Base-by-base conservation (phyloP, 2,329 filamentous ascomycete species). In the Achaetomium macrosporum region DNA sequence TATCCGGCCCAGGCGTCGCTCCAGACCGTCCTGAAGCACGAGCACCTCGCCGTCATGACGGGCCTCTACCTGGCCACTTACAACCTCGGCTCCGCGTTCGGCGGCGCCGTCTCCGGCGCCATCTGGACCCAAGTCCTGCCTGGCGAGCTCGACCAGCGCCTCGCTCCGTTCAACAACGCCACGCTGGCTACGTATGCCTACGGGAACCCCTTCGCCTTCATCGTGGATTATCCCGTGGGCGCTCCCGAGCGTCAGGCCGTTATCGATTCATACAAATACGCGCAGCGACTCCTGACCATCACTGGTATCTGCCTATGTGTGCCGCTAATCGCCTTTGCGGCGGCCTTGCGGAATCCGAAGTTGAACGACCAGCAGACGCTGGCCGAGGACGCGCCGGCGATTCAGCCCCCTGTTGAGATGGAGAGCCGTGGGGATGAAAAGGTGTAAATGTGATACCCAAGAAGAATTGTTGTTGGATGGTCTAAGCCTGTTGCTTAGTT, bases 1-100 rank as follows among this genome's bases (percentile, higher is more conserved):
- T 77, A 76, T 61, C 71, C 73, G 3, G 69, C 73, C 0, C 73
- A 75, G 59, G 73, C 73, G 1, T 73, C 72, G 2, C 64, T 76
- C 1, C 74, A 76, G 59, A 63, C 67, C 17, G 62, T 63, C 19
- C 62, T 74, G 47, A 68, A 66, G 59, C 74, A 76, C 64, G 74
- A 76, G 64, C 64, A 85, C 59, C 71, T 86, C 31, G 83, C 83
- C 41, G 78, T 84, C 57, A 76, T 86, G 57, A 86, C 82, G 0
- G 81, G 77, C 39, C 65, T 85, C 16, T 85, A 78, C 63, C 75
- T 85, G 2, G 78, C 82, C 15, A 75, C 71, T n/a, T 85, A 84
- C 68, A 81, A 81, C 63, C 73, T 85, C 37, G 82, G 82, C 30
- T 81, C 75, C 5, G 81, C 81, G 1, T 65, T 84, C 1, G 82